Percentiles rank a stretch among this genome's conserved stretches.
These are phyloP conservation scores for Ogataea methylovora DNA, from an alignment of 805 yeast species.

Conservation along the genomic window DNA sequence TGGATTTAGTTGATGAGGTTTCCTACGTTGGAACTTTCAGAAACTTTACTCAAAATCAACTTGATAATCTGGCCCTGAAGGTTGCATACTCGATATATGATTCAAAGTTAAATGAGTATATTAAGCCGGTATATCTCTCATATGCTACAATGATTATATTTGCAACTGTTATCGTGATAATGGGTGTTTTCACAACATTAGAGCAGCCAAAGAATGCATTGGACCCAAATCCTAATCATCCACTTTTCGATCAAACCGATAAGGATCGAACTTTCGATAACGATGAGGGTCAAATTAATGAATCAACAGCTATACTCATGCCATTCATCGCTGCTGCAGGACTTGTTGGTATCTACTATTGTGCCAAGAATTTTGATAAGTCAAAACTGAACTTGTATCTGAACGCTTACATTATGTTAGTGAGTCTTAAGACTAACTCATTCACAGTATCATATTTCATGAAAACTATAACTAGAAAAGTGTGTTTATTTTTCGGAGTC, in stretches of 20 bases:
- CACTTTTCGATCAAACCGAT: constrained; percentile 35
- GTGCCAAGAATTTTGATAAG: constrained; percentile 24
- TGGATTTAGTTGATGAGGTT: no score
- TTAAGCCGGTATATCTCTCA: no score
- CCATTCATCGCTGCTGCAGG: constrained; percentile 37
- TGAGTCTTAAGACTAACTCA: constrained; percentile 27
- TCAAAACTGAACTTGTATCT: constrained; percentile 25
- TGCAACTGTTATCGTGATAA: constrained; percentile 20
- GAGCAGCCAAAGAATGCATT: constrained; percentile 22
- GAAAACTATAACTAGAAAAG: constrained; percentile 19
- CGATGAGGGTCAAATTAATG: constrained; percentile 13
- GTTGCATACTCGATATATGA: no score
- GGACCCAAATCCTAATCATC: constrained; percentile 27
- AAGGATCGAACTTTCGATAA: constrained; percentile 17
- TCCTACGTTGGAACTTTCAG: no score
- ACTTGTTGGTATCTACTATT: constrained; percentile 32
- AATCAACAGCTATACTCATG: constrained; percentile 28
- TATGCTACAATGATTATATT: constrained; percentile 10
- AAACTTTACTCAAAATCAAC: no score
- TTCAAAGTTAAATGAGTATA: no score
- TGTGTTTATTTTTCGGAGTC: constrained; percentile 19
- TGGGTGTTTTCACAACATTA: constrained; percentile 30
- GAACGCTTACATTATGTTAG: constrained; percentile 26
- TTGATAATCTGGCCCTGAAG: no score
- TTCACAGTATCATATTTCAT: constrained; percentile 21